Conservation (phyloP, 2,329 filamentous ascomycete species). For the Cladosporium sp. region DNA sequence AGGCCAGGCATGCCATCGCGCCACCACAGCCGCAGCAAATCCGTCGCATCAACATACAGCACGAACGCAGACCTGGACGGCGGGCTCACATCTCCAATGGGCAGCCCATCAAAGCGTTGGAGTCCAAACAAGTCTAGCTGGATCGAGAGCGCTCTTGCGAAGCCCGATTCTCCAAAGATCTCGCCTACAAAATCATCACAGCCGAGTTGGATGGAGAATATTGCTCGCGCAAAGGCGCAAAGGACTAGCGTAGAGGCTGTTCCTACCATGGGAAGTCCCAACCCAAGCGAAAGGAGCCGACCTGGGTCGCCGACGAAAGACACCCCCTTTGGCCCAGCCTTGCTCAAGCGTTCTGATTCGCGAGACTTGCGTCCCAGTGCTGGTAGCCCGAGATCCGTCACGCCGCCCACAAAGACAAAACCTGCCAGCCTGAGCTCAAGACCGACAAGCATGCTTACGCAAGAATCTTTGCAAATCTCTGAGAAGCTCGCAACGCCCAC, state of each 20-base stretch:
- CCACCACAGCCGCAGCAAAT: constrained; percentile 46
- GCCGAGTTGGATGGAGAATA: constrained; percentile 91
- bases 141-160: constrained; percentile 82
- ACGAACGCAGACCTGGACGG: constrained; percentile 42
- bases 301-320: constrained; percentile 12
- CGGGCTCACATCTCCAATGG: constrained; percentile 50
- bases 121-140: constrained; percentile 91
- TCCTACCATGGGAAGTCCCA: constrained; percentile 14
- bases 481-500: constrained; percentile 8
- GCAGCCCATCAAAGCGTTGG: constrained; percentile 84
- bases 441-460: constrained; percentile 3
- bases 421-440: constrained; percentile 21
- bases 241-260: constrained; percentile 37
- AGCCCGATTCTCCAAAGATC: constrained; percentile 76
- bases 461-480: constrained; percentile 9
- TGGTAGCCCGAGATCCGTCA: constrained; percentile 14
- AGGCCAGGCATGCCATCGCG: constrained; percentile 43
- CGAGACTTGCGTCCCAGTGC: no score
- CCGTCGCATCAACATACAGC: constrained; percentile 35
- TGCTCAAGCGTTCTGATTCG: constrained; percentile 30
- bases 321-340: constrained; percentile 11
- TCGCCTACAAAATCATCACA: constrained; percentile 49
- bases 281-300: constrained; percentile 10
- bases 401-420: constrained; percentile 29
- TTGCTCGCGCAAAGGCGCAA: constrained; percentile 71